Evolutionary conservation across 352 stramenopile species (phyloP), one percentile per base, ranked within the genome.

Genomic region (Pythium guiyangense): DNA sequence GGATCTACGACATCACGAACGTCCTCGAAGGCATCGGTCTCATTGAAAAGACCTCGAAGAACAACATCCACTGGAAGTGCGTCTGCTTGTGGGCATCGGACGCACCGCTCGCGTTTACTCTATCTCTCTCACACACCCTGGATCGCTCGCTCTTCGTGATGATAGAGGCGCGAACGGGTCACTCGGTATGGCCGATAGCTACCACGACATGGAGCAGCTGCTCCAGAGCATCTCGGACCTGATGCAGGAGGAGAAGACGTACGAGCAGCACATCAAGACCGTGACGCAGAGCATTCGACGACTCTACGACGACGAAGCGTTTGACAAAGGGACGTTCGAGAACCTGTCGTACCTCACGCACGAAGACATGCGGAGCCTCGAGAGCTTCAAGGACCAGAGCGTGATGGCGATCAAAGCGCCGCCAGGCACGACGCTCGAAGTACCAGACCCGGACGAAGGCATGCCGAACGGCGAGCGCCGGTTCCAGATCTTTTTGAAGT

Each of bases 1-100:
- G 96, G 12, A 98, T 99, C 65, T 99, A 99, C 72, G 96, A 99
- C 67, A 99, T 99, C 63, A 99, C 96, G 17, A 99, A 99, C 73
- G 96, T 99, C 35, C 70, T 99, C 31, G 96, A 99, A 79, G 96
- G 96, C 42, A 98, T 99, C 47, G 94, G 94, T 9, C 77, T 99
- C 22, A 98, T 99, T 67, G 83, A 98, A 62, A 99, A 99, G 71
- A 96, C 90, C 42, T 97, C 90, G 53, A 99, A 99, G 73, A 99
- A 99, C 83, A 97, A 98, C 62, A 98, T 99, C 67, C 89, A 97
- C 59, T 99, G 96, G 96, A 97, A 97, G 77, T 94, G 85, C 39
- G 81, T 79, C 40, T 3, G 29, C 8, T 8, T 25, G 46, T 2
- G 6, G 1, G 25, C 12, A 3, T 18, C 10, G n/a, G 29, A 34